Evolutionary conservation across 345 rosid genomes (phyloP).

Genomic region (Ricinus communis): DNA sequence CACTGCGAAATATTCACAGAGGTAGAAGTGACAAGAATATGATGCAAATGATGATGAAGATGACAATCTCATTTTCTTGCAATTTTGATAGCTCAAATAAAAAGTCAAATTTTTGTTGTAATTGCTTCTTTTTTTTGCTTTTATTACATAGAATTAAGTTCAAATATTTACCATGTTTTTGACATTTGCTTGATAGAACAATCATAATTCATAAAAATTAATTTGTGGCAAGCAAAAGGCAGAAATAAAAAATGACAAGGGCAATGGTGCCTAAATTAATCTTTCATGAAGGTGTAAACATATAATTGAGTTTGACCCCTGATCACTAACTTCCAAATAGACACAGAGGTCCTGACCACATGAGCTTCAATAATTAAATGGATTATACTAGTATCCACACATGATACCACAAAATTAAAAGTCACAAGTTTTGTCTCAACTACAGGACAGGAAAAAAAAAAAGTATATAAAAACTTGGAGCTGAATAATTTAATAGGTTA

Average conservation of each 20-base stretch:
- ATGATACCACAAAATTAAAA: neutral
- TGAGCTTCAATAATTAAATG: constrained; percentile 10
- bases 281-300: neutral
- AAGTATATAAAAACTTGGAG: neutral
- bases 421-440: neutral
- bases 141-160: neutral
- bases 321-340: neutral
- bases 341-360: neutral
- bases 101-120: neutral
- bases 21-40: neutral
- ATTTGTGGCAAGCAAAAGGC: neutral
- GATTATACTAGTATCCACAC: neutral
- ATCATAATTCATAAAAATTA: neutral
- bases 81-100: no score
- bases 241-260: neutral
- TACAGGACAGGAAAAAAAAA: neutral
- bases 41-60: constrained; percentile 1
- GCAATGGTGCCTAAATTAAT: neutral
- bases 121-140: neutral
- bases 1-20: neutral
- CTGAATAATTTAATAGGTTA: constrained; percentile 7
- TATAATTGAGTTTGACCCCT: neutral
- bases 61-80: neutral
- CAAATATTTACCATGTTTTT: neutral
- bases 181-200: neutral